A percentile compares a stretch with the other conserved stretches of the same genome.
Conservation (phyloP, 116 monocot species). For the Trichopus zeylanicus region DNA sequence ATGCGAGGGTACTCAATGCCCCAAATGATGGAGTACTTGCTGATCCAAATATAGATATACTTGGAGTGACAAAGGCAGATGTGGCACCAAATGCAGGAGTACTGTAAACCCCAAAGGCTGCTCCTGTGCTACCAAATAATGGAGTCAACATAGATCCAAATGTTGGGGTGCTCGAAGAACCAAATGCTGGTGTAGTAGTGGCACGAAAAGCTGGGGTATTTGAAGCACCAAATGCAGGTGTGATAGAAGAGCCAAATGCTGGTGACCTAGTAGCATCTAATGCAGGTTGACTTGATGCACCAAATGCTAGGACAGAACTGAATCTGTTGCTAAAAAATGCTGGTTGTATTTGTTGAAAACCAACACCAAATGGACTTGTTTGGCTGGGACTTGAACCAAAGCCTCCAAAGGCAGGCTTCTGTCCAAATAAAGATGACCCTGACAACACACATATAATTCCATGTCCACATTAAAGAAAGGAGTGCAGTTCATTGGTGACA, state of each 20-base stretch:
- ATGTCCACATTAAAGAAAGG: neutral
- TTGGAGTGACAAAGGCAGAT: slow-evolving; percentile 58
- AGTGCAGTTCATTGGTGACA: neutral
- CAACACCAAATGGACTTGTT: slow-evolving; percentile 77
- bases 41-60: slow-evolving; percentile 42
- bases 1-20: slow-evolving; percentile 37
- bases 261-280: slow-evolving; percentile 61
- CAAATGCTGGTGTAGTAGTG: slow-evolving; percentile 48
- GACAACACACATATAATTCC: neutral
- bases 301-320: slow-evolving; percentile 77
- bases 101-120: slow-evolving; percentile 39
- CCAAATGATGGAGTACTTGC: slow-evolving; percentile 54
- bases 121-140: slow-evolving; percentile 38
- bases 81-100: slow-evolving; percentile 44
- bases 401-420: slow-evolving; percentile 83
- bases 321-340: slow-evolving; percentile 80
- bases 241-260: slow-evolving; percentile 39
- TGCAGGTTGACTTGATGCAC: too few species aligned
- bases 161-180: slow-evolving; percentile 30
- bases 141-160: slow-evolving; percentile 34
- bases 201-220: slow-evolving; percentile 52
- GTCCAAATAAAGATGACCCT: slow-evolving; percentile 63
- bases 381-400: slow-evolving; percentile 87
- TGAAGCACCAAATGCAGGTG: slow-evolving; percentile 40
- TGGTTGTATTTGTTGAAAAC: slow-evolving; percentile 86